Evolutionary conservation across 345 rosid genomes (phyloP), one percentile per base, ranked within the genome.

Genomic region (Geranium brycei): DNA sequence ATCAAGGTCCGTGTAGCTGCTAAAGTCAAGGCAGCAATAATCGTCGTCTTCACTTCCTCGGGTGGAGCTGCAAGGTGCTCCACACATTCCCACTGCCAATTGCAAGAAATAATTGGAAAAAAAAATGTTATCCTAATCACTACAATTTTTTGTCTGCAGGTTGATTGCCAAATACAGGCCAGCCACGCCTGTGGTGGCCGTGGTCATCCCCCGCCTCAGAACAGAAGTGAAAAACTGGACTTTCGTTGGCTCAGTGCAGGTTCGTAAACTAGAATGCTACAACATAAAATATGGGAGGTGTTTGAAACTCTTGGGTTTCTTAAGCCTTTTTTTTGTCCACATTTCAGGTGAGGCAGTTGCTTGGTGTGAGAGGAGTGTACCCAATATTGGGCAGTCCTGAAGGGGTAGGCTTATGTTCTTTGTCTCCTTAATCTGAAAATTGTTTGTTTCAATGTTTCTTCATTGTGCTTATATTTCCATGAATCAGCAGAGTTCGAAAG

Each of bases 1-100:
- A 60, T 32, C 17, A 59, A 76, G 83, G 83, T 77, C 6, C 80
- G 83, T 15, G 72, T 80, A 15, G 83, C 83, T 31, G 63, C 75
- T 35, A 77, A 80, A 75, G 83, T 74, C 31, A 77, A 72, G 71
- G 83, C 83, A 18, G 71, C 83, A 32, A 68, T 69, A 3, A 80
- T 80, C 31, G 69, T 80, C 19, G 77, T 69, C 8, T 80, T 80
- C 77, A 80, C 83, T 16, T 74, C 83, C 12, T 74, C 83, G 0
- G 83, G 83, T 18, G 62, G 73, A 67, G 79, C 83, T 47, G 80
- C 81, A 51, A 76, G 79, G 83, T 77, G 30, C 32, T 10, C 38
- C 16, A 13, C 51, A 40, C 14, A 38, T 13, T n/a, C 23, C 38
- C 38, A 38, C 23, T 19, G 18, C 5, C 28, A 16, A 17, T 62